Evolutionary conservation across 352 stramenopile species (phyloP).

Genomic region (Globisporangium ultimum): DNA sequence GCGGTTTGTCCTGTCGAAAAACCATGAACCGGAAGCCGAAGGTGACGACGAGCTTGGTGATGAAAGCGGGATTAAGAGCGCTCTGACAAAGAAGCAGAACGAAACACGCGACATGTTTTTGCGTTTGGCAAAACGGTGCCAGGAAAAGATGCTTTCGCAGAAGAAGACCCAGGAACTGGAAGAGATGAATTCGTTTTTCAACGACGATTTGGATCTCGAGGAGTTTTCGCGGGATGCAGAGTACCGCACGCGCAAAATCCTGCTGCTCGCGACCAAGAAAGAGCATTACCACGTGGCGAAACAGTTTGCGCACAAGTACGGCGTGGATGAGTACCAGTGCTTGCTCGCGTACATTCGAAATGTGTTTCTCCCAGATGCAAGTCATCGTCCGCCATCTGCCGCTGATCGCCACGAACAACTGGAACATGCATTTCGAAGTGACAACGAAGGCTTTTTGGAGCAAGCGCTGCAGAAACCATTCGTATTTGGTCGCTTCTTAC

Average conservation of each 20-base stretch:
- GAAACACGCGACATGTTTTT: constrained; percentile 15
- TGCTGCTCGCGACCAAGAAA: constrained; percentile 47
- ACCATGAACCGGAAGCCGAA: constrained; percentile 7
- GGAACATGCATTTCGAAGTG: constrained; percentile 57
- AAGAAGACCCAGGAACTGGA: constrained; percentile 59
- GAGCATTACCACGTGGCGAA: constrained; percentile 39
- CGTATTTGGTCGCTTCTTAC: constrained; percentile 54
- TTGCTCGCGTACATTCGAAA: constrained; percentile 61
- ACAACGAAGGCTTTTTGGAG: constrained; percentile 54
- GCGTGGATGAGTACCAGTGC: constrained; percentile 57
- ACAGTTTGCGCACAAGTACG: constrained; percentile 70
- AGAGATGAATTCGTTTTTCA: constrained; percentile 59
- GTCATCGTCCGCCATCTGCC: background rate
- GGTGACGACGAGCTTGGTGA: constrained; percentile 1
- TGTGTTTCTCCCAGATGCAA: constrained; percentile 24
- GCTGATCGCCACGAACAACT: constrained; percentile 53
- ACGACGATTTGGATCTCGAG: constrained; percentile 51
- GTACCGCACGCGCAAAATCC: constrained; percentile 49
- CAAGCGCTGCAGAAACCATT: constrained; percentile 53
- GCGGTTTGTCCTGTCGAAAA: constrained; percentile 10
- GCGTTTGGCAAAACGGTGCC: constrained; percentile 40
- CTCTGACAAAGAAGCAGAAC: background rate
- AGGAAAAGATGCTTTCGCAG: constrained; percentile 45
- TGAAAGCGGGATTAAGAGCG: background rate
- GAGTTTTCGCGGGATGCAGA: constrained; percentile 41